Base-by-base conservation (phyloP, 176 grass and related monocot species). In the Saccharum spontaneum region DNA sequence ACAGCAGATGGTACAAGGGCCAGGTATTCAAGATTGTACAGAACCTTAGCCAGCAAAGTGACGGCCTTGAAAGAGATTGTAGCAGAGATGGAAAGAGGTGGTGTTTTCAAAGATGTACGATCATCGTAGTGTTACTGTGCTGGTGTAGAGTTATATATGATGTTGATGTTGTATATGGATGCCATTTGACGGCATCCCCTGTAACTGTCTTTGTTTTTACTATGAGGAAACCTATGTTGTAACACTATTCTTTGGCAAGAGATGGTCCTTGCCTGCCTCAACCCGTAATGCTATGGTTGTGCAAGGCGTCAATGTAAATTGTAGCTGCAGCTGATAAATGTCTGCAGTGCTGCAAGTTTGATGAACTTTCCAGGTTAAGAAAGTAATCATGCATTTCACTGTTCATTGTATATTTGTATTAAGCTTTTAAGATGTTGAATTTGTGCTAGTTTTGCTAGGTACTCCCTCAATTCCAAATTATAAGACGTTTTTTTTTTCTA, bases 1-100 rank as follows among this genome's bases (percentile, higher is more conserved):
- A 95, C 93, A n/a, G 86, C 91, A 14, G 97, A 98, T 76, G 97
- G 97, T 67, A 94, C 91, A 8, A 90, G 97, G 90, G 97, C 97
- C 48, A 98, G 97, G 79, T 98, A 98, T 65, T 98, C 97, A 78
- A 98, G 93, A 92, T 88, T 98, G 84, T 96, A 98, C 80, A 90
- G 93, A 91, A 98, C 97, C 63, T 78, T 98, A 80, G 93, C 97
- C 67, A 91, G 90, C 82, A 98, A 98, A 90, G 97, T 98, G 28
- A 88, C 93, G 7, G 91, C 97, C 44, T 84, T 98, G 69, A 95
- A 90, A 88, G 97, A 98, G 48, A 87, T 96, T 44, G 91, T 98
- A 7, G 83, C 88, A 5, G 93, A 98, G 79, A 89, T 98, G 86
- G 97, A 98, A 61, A 90, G 80, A 41, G 91, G 90, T 41, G 97